Conservation (phyloP, 1,284 basidiomycete genomes). For the Phlebopus sp. region DNA sequence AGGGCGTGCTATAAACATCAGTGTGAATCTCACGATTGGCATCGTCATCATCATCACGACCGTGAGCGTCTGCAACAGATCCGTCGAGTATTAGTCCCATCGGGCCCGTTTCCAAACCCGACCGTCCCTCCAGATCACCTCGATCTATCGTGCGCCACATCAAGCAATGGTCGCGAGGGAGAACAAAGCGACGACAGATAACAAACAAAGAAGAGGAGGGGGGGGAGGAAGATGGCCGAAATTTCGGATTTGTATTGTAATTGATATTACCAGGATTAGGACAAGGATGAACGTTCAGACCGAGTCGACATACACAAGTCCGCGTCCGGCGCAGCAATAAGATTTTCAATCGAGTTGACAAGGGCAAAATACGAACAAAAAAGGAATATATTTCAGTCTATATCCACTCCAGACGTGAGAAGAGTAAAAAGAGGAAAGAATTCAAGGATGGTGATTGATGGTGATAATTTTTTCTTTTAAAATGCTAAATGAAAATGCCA, state of each 20-base stretch:
- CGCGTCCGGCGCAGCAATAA: constrained; percentile 17
- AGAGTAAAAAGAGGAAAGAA: constrained; percentile 47
- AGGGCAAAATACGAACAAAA: constrained; percentile 45
- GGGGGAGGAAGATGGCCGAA: neutral
- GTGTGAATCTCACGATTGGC: constrained; percentile 7
- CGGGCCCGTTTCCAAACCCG: neutral
- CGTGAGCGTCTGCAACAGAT: constrained; percentile 1
- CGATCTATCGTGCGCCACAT: constrained; percentile 8
- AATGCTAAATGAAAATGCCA: constrained; percentile 38
- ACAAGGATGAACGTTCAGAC: constrained; percentile 27
- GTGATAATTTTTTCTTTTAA: no score
- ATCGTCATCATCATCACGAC: no score
- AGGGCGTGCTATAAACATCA: constrained; percentile 27
- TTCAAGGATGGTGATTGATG: constrained; percentile 48
- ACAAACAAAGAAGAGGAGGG: constrained; percentile 1
- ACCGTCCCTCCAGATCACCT: neutral
- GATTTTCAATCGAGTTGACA: no score
- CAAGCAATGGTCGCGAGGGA: constrained; percentile 9
- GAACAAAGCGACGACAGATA: neutral
- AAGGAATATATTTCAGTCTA: constrained; percentile 72
- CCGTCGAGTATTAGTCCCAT: no score
- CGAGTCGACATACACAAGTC: no score
- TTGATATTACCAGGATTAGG: constrained; percentile 3
- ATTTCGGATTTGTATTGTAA: constrained; percentile 16
- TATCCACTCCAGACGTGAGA: constrained; percentile 42